Base-by-base conservation (phyloP, 2,329 filamentous ascomycete genomes). In the Neofusicoccum parvum region DNA sequence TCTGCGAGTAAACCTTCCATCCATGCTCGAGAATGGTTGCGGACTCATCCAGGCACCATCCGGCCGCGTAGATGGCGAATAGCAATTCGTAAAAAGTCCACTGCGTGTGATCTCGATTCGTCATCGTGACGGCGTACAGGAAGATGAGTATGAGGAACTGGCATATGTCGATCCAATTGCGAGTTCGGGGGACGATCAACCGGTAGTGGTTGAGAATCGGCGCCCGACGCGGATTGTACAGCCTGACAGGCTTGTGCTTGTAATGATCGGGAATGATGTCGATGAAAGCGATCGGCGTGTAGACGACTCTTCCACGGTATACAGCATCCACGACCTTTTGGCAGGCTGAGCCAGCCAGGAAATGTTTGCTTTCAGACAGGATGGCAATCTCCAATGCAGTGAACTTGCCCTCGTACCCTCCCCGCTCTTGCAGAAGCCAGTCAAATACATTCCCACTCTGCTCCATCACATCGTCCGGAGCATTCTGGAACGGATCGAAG, bases 221-320 rank as follows among this genome's bases (percentile, higher is more conserved):
- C 5, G 90, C 91, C 68, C 88, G 86, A 15, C 90, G 82, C 1
- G 92, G 92, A 72, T 94, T 89, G 75, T 95, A 95, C 0, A 95
- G 80, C 7, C 90, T 89, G 64, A 95, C 94, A 2, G 91, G 91
- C 70, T 91, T 91, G 72, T 90, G 86, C 79, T 95, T 95, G 81
- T 95, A 96, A 70, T 90, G 88, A 74, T 95, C 92, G 0, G 92
- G 92, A 54, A 96, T 87, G 66, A 96, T 90, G 75, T 95, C 90
- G 75, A 94, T 87, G 74, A 92, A 93, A 0, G 88, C 88, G 0
- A 89, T 92, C 0, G 92, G 92, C 1, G 92, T 94, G 74, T 95
- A 95, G 41, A 93, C 88, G 67, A 96, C 86, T 39, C 90, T 85
- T 5, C 92, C 92, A 46, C 89, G 87, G 72, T 94, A 95, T 51